phyloP scores from a whole-genome alignment of 495 filamentous ascomycete species.

The Neurospora sp. region DNA sequence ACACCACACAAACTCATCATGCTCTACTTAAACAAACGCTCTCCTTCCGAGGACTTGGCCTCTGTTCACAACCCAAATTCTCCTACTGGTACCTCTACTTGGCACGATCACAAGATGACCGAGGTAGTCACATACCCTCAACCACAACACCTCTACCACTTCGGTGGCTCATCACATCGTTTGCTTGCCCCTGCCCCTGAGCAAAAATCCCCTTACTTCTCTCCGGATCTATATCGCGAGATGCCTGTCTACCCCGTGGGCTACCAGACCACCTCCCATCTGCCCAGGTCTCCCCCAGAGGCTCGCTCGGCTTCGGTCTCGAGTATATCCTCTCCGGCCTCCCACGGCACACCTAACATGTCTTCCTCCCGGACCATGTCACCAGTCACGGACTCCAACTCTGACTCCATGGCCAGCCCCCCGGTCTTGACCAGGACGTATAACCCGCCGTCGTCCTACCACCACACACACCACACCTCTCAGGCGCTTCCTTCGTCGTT shows the following conservation, averaged over 20 bases:
- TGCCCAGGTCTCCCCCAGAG: slow-evolving; percentile 1
- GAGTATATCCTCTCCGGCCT: slow-evolving; percentile 13
- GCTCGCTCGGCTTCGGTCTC: slow-evolving; percentile 16
- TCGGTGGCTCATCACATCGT: slow-evolving; percentile 11
- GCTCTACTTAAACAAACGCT: background rate
- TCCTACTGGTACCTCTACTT: background rate
- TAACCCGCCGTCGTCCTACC: slow-evolving; percentile 1
- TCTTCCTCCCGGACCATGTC: slow-evolving; percentile 15
- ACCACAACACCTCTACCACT: slow-evolving; percentile 1
- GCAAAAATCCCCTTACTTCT: background rate
- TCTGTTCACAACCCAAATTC: background rate
- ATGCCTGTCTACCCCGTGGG: slow-evolving; percentile 5
- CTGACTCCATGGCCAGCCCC: background rate
- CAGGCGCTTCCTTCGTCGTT: slow-evolving; percentile 1
- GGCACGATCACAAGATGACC: slow-evolving; percentile 11
- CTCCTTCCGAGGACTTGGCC: background rate
- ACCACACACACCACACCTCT: slow-evolving; percentile 1
- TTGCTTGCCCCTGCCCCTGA: slow-evolving; percentile 10
- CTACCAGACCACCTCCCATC: background rate
- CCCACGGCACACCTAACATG: slow-evolving; percentile 5
- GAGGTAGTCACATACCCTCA: slow-evolving; percentile 13
- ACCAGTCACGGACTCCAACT: slow-evolving; percentile 3
- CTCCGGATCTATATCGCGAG: slow-evolving; percentile 4
- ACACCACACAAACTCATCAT: background rate
- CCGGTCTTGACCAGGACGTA: slow-evolving; percentile 3